Base-by-base conservation (phyloP, 345 rosid species). In the Corchorus olitorius region DNA sequence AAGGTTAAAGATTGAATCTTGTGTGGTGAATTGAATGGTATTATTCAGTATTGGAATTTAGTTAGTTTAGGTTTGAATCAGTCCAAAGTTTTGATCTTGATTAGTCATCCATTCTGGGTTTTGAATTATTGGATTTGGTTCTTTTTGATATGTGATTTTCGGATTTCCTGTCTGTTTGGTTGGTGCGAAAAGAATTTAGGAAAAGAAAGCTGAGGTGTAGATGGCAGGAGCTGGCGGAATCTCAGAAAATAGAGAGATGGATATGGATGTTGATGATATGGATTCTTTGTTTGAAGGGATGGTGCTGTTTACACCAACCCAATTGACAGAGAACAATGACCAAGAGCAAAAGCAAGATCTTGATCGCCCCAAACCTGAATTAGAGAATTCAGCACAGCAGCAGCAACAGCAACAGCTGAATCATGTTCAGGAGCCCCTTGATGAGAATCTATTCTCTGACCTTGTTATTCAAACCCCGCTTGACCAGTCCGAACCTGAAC, bases 281-380 rank as follows among this genome's bases (percentile, higher is more conserved):
- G 97, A 89, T 69, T 94, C 98, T 0, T 85, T 94, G 61, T 94
- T 94, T 81, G 97, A 94, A 70, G 98, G 97, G 60, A 94, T 94
- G 98, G 94, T 83, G 10, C 81, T 94, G 72, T 84, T 91, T 60
- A 78, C 92, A 3, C 96, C 92, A 53, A 78, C 89, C 62, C 92
- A 87, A 66, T 66, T 88, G 67, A 34, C 65, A 16, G 78, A 58
- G 35, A 11, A 70, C 49, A 61, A 54, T 35, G 74, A 10, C 13
- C 27, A 16, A 70, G 48, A 70, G 34, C 49, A 35, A 53, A 53
- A 70, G 60, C 55, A 52, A 37, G 72, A 69, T 67, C 49, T 4
- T 55, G 6, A 50, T 39, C 22, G 65, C 22, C 76, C 84, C 9
- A 56, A 65, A 61, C 72, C 76, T 46, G 75, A 64, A 16, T 72